Percentiles rank a stretch among this genome's conserved stretches.
Evolutionary conservation across 75 land plant species (phyloP).

Genomic region (Selaginella moellendorffii): DNA sequence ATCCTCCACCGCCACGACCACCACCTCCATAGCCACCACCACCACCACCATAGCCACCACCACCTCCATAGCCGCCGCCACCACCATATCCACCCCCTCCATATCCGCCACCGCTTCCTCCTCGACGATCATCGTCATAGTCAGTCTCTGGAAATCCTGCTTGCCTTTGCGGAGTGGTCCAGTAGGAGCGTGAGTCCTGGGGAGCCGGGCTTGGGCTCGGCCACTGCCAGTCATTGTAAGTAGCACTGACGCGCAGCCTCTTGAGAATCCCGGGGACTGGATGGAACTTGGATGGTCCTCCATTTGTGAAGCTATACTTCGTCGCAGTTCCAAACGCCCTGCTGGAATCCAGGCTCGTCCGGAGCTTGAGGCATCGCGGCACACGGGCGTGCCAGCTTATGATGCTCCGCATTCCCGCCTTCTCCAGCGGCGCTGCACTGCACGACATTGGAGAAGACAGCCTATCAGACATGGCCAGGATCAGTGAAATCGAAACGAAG

Average conservation of each 20-base stretch:
- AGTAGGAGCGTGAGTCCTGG: not conserved
- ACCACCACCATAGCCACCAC: not conserved
- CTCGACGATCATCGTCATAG: not conserved
- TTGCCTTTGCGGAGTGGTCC: not conserved
- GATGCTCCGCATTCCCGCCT: not conserved
- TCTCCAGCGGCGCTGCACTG: not conserved
- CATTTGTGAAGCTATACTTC: not conserved
- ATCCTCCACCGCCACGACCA: not conserved
- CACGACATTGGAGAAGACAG: not conserved
- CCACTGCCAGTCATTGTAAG: not conserved
- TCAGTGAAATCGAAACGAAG: no score
- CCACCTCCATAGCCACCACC: not conserved
- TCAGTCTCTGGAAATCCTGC: not conserved
- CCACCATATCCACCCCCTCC: not conserved
- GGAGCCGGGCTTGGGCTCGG: not conserved
- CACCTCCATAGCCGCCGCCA: not conserved
- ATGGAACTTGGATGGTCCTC: not conserved
- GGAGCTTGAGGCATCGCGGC: not conserved
- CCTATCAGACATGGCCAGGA: not conserved
- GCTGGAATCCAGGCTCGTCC: not conserved
- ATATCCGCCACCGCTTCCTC: not conserved
- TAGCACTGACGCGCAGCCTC: not conserved
- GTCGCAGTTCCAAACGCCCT: not conserved
- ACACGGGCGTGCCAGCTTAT: not conserved
- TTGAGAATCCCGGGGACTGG: not conserved